Evolutionary conservation across 169 alveolate genomes (phyloP).

Genomic region (Theileria annulata): DNA sequence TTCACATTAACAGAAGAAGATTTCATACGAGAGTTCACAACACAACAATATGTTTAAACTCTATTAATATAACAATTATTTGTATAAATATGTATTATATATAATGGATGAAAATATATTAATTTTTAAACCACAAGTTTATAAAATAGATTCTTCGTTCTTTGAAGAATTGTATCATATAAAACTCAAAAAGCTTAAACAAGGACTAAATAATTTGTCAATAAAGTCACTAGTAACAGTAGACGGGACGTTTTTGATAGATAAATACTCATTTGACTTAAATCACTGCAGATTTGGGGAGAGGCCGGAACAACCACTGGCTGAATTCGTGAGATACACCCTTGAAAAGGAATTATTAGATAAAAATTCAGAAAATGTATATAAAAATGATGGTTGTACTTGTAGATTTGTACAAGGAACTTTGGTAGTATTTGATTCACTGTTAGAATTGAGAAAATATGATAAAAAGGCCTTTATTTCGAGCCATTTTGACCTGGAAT

Average conservation of each 20-base stretch:
- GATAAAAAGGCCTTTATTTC: slow-evolving; percentile 11
- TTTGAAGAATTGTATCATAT: slow-evolving; percentile 43
- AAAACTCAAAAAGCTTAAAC: slow-evolving; percentile 2
- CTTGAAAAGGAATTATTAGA: slow-evolving; percentile 24
- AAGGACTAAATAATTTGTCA: slow-evolving; percentile 13
- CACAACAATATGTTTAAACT: neutral
- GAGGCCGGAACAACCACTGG: slow-evolving; percentile 6
- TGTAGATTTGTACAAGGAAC: slow-evolving; percentile 47
- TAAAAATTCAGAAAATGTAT: neutral
- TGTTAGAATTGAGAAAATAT: slow-evolving; percentile 13
- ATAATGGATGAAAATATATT: slow-evolving; percentile 9
- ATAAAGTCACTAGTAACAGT: slow-evolving; percentile 36
- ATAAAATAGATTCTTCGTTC: slow-evolving; percentile 53
- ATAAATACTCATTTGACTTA: slow-evolving; percentile 41
- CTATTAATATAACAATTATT: neutral
- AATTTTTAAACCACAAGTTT: slow-evolving; percentile 30
- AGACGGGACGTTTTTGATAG: slow-evolving; percentile 56
- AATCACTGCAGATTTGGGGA: slow-evolving; percentile 46
- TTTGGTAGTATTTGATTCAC: slow-evolving; percentile 21
- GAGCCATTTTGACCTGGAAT: neutral
- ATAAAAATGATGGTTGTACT: slow-evolving; percentile 17
- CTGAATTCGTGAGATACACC: slow-evolving; percentile 9
- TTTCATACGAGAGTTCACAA: slow-evolving; percentile 5
- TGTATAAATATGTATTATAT: neutral
- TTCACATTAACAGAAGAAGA: slow-evolving; percentile 30